Evolutionary conservation across 306 rosid genomes (phyloP).

Genomic region (Vicia faba): DNA sequence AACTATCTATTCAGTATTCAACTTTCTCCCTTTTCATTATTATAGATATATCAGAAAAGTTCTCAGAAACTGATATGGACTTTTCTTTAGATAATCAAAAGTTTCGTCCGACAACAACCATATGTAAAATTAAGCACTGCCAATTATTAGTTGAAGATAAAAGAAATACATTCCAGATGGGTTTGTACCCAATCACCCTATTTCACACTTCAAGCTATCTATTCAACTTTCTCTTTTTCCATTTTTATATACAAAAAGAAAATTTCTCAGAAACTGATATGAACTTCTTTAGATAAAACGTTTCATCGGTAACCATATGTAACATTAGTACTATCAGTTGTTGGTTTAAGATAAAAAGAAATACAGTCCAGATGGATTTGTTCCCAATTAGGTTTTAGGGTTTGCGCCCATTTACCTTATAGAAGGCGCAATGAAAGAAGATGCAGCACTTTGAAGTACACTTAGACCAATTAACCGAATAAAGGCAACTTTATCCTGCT

Average conservation of each 20-base stretch:
- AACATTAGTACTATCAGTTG: conserved; percentile 25
- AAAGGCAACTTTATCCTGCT: conserved; percentile 91
- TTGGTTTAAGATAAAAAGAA: conserved; percentile 6
- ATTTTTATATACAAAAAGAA: not conserved
- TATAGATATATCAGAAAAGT: not conserved
- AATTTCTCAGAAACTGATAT: conserved; percentile 25
- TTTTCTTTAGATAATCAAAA: conserved; percentile 6
- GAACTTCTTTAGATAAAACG: conserved; percentile 6
- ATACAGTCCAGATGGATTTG: conserved; percentile 21
- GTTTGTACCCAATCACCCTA: not conserved
- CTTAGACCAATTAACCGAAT: conserved; percentile 78
- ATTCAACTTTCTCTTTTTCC: not conserved
- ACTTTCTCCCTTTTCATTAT: not conserved
- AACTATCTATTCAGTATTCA: conserved; percentile 19
- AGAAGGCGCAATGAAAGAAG: conserved; percentile 91
- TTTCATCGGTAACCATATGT: conserved; percentile 22
- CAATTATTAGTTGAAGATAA: conserved; percentile 6
- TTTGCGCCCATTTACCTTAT: conserved; percentile 55
- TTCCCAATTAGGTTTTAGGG: conserved; percentile 21
- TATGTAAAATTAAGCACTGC: conserved; percentile 10
- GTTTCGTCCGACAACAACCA: conserved; percentile 26
- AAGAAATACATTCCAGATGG: conserved; percentile 22
- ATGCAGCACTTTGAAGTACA: conserved; percentile 89
- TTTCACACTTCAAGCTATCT: conserved; percentile 23
- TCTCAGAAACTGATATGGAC: conserved; percentile 26